Conservation (phyloP, 306 rosid species). For the Trifolium fragiferum region DNA sequence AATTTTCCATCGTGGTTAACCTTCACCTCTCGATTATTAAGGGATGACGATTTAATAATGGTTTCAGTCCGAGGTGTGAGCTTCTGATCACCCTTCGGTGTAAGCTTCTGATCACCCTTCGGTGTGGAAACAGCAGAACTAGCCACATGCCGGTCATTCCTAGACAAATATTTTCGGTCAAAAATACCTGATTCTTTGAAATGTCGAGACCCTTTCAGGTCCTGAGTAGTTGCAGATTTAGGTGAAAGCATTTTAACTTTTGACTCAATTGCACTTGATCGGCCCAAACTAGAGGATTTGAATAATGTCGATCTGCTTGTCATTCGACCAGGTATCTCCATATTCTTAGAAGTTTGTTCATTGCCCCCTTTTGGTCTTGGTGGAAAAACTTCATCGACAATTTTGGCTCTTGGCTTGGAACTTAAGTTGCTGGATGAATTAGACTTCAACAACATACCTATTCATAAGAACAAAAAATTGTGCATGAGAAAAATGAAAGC, state of each 20-base stretch:
- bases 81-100: conserved; percentile 73
- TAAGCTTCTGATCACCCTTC: conserved; percentile 68
- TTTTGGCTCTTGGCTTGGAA: conserved; percentile 79
- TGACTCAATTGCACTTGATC: conserved; percentile 60
- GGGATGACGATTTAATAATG: conserved; percentile 54
- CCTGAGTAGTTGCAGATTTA: conserved; percentile 56
- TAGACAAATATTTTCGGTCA: conserved; percentile 67
- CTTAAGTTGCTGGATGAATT: conserved; percentile 67
- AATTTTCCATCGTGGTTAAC: conserved; percentile 66
- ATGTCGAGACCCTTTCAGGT: conserved; percentile 66
- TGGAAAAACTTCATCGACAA: conserved; percentile 74
- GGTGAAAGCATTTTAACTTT: conserved; percentile 79
- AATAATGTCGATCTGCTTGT: conserved; percentile 72
- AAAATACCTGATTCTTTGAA: conserved; percentile 62
- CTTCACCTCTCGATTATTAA: conserved; percentile 64
- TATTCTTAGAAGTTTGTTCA: conserved; percentile 64
- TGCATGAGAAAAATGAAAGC: conserved; percentile 37
- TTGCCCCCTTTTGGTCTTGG: conserved; percentile 61
- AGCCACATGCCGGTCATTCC: conserved; percentile 63
- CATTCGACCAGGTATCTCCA: conserved; percentile 60
- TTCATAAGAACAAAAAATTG: conserved; percentile 38
- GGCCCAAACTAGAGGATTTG: conserved; percentile 61
- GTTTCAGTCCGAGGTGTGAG: conserved; percentile 61
- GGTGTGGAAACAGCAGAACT: conserved; percentile 58
- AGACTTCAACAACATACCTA: conserved; percentile 77